phyloP scores from a whole-genome alignment of 208 protist species.

The Wallacemonas sp. region DNA sequence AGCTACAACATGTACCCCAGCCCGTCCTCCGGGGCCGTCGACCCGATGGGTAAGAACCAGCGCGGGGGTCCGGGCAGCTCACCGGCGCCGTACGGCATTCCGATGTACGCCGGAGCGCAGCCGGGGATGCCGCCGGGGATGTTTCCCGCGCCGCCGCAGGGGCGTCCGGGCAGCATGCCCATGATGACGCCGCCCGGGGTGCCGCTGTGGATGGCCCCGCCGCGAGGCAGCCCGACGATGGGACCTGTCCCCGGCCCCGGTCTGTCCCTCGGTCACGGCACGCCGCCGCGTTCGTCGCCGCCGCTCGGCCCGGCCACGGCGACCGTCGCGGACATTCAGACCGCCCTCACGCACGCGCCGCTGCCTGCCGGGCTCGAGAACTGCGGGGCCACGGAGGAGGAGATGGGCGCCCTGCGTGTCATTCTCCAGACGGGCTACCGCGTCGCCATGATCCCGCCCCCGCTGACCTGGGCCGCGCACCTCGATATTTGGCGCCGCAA shows the following conservation, averaged over 20 bases:
- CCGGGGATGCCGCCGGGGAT: neutral
- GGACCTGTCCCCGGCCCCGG: too few species aligned
- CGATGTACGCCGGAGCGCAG: conserved; percentile 2
- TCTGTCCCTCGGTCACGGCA: too few species aligned
- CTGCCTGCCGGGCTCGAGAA: conserved; percentile 1
- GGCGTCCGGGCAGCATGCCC: neutral
- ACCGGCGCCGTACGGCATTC: neutral
- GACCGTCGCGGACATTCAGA: conserved; percentile 1
- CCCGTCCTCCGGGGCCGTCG: neutral
- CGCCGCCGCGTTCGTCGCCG: neutral
- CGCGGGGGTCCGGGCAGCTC: neutral
- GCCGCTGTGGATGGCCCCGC: neutral
- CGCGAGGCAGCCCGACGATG: neutral
- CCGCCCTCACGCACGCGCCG: conserved; percentile 2
- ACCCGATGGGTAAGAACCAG: neutral
- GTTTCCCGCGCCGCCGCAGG: neutral
- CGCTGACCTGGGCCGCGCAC: conserved; percentile 45
- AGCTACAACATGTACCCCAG: neutral
- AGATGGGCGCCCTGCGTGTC: conserved; percentile 15
- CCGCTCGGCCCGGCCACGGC: neutral
- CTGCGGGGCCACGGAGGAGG: conserved; percentile 12
- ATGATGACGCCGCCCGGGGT: neutral
- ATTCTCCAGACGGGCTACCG: conserved; percentile 38
- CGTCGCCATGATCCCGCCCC: conserved; percentile 52
- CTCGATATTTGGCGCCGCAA: conserved; percentile 35